These are phyloP conservation scores for Fusarium camptoceras DNA, from an alignment of 2,329 filamentous ascomycete genomes.

Conservation along the genomic window DNA sequence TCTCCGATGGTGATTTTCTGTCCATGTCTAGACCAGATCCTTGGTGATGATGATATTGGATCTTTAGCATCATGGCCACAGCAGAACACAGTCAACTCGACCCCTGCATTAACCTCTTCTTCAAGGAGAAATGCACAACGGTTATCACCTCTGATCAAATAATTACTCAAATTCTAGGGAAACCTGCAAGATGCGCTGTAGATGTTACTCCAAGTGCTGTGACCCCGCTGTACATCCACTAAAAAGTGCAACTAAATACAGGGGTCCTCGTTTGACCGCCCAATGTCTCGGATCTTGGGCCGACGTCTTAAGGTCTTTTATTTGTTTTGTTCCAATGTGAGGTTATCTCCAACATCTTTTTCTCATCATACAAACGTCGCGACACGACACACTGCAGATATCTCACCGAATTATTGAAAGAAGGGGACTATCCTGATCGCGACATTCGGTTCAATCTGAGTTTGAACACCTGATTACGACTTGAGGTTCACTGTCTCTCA, in stretches of 20 bases:
- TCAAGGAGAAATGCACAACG: slow-evolving; percentile 4
- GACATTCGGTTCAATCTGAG: too few relatives aligned
- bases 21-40: too few relatives aligned
- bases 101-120: slow-evolving; percentile 2
- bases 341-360: slow-evolving; percentile 17
- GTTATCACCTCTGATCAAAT: not conserved
- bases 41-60: not conserved
- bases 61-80: not conserved
- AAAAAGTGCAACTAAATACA: slow-evolving; percentile 14
- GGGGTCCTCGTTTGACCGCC: slow-evolving; percentile 39
- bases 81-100: not conserved
- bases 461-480: not conserved
- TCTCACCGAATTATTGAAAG: not conserved
- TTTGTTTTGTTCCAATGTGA: slow-evolving; percentile 38
- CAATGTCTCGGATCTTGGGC: slow-evolving; percentile 42
- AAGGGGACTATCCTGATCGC: too few relatives aligned
- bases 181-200: slow-evolving; percentile 34
- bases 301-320: slow-evolving; percentile 26
- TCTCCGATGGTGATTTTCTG: not conserved
- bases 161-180: not conserved
- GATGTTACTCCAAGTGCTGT: slow-evolving; percentile 14
- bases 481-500: slow-evolving; percentile 8
- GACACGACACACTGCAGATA: not conserved
- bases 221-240: slow-evolving; percentile 17
- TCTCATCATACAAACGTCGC: not conserved